phyloP scores from a whole-genome alignment of 2,329 filamentous ascomycete species.

The Verticillium isaacii region DNA sequence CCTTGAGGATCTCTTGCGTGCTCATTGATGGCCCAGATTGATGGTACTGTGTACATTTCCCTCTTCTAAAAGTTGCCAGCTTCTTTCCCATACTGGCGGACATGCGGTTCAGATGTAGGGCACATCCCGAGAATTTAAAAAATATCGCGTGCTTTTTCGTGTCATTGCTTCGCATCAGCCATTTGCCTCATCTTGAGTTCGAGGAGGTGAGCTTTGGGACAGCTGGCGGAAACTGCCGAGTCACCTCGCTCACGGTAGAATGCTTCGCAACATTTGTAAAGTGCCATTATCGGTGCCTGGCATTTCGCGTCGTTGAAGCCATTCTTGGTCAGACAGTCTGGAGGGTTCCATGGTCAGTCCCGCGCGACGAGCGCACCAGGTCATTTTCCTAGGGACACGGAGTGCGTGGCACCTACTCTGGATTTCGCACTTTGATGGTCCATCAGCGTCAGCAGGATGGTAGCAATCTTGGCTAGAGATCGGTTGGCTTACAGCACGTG shows the following conservation, averaged over 20 bases:
- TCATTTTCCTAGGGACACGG: neutral
- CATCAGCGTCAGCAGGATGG: slow-evolving; percentile 6
- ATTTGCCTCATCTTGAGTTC: slow-evolving; percentile 57
- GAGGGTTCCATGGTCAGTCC: neutral
- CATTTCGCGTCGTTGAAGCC: slow-evolving; percentile 84
- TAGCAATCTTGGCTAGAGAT: neutral
- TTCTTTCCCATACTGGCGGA: slow-evolving; percentile 38
- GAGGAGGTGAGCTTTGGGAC: slow-evolving; percentile 76
- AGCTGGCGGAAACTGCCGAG: slow-evolving; percentile 71
- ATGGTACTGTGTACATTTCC: slow-evolving; percentile 42
- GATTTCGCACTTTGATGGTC: slow-evolving; percentile 69
- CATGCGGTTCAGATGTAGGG: slow-evolving; percentile 42
- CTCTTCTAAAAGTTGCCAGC: slow-evolving; percentile 69
- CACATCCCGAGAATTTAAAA: slow-evolving; percentile 30
- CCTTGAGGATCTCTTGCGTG: slow-evolving; percentile 80
- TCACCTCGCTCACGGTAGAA: slow-evolving; percentile 83
- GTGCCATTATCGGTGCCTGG: slow-evolving; percentile 68
- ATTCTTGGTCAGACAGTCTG: slow-evolving; percentile 81
- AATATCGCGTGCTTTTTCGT: neutral
- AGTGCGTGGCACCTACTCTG: slow-evolving; percentile 55
- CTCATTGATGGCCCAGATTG: slow-evolving; percentile 93
- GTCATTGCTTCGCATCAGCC: neutral
- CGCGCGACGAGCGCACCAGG: too few relatives aligned
- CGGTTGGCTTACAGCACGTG: slow-evolving; percentile 61
- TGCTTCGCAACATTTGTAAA: slow-evolving; percentile 89